Percentiles rank a stretch among this genome's conserved stretches.
Evolutionary conservation across 257 asterid genomes (phyloP).

Genomic region (Buddleja alternifolia): DNA sequence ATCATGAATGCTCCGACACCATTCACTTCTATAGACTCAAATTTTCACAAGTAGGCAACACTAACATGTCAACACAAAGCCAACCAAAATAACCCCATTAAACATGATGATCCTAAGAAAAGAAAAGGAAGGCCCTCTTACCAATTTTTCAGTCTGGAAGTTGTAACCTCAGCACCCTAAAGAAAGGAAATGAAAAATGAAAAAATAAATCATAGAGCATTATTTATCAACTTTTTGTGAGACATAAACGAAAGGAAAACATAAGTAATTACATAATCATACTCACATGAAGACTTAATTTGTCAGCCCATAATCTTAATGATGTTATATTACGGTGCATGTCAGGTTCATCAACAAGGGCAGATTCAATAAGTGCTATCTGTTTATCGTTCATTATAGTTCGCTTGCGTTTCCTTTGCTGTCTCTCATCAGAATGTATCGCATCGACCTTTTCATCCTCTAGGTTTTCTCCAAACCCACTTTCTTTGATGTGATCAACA

Average conservation of each 20-base stretch:
- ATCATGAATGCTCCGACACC: neutral
- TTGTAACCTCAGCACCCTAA: slow-evolving; percentile 96
- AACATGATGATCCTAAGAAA: slow-evolving; percentile 11
- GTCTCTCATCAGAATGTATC: slow-evolving; percentile 69
- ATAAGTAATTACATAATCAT: slow-evolving; percentile 13
- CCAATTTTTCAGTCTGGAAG: slow-evolving; percentile 96
- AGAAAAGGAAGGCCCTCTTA: slow-evolving; percentile 35
- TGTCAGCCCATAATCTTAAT: slow-evolving; percentile 73
- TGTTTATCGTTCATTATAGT: slow-evolving; percentile 91
- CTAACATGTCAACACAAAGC: slow-evolving; percentile 16
- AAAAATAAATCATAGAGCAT: slow-evolving; percentile 15
- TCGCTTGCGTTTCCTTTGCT: slow-evolving; percentile 87
- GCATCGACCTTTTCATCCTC: slow-evolving; percentile 72
- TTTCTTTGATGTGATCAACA: slow-evolving; percentile 54
- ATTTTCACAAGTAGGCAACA: slow-evolving; percentile 4
- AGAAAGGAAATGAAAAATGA: slow-evolving; percentile 26
- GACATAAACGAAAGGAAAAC: neutral
- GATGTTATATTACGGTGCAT: slow-evolving; percentile 81
- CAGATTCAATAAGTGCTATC: slow-evolving; percentile 73
- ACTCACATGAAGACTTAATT: slow-evolving; percentile 77
- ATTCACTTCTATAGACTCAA: neutral
- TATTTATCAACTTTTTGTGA: neutral
- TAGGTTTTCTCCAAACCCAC: slow-evolving; percentile 50
- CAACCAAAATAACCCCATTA: slow-evolving; percentile 14
- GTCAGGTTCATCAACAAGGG: slow-evolving; percentile 80